Percentiles rank a stretch among this genome's conserved stretches.
Evolutionary conservation across 345 rosid genomes (phyloP).

Genomic region (Viola odorata): DNA sequence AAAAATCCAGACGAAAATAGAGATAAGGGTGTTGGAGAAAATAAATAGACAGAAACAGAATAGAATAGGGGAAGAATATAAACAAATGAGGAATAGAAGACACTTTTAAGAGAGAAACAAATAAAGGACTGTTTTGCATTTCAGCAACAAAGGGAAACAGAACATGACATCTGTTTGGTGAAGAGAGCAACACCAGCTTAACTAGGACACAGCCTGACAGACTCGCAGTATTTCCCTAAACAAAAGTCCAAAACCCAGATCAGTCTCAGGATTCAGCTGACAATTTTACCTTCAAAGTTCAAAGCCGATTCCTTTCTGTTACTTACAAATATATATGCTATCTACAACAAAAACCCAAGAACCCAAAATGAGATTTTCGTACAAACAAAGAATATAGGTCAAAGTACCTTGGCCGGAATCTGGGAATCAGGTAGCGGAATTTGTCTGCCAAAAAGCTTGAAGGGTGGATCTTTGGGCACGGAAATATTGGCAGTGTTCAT

Average conservation of each 20-base stretch:
- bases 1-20: no score
- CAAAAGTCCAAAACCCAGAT: slow-evolving; percentile 1
- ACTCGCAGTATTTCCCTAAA: background rate
- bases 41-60: background rate
- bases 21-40: background rate
- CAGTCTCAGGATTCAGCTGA: slow-evolving; percentile 5
- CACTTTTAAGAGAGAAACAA: no score
- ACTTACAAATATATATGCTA: no score
- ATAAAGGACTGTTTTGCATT: background rate
- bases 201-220: no score
- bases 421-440: slow-evolving; percentile 47
- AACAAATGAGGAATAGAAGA: background rate
- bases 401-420: slow-evolving; percentile 34
- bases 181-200: no score
- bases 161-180: background rate
- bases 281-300: background rate
- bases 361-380: background rate
- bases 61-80: background rate
- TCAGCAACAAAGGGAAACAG: slow-evolving; percentile 4
- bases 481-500: slow-evolving; percentile 27
- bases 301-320: no score
- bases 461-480: slow-evolving; percentile 40
- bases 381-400: background rate
- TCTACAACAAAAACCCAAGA: background rate
- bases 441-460: slow-evolving; percentile 69